phyloP scores from a whole-genome alignment of 2,329 filamentous ascomycete species.

The Fusarium ramigenum region DNA sequence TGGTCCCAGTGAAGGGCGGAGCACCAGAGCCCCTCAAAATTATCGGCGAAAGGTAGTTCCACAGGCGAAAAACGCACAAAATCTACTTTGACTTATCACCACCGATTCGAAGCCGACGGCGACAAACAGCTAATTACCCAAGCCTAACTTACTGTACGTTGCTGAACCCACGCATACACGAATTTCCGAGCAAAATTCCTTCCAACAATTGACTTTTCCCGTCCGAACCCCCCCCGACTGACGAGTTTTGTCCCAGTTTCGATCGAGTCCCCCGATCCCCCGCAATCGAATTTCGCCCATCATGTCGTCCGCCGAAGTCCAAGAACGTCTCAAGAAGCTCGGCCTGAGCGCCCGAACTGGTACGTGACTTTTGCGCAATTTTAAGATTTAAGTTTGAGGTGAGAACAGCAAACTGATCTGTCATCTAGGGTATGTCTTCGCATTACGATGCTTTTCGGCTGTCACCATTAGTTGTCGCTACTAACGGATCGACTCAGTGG shows the following conservation, averaged over 20 bases:
- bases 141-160: conserved; percentile 49
- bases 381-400: neutral
- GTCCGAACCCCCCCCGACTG: conserved; percentile 37
- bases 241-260: conserved; percentile 43
- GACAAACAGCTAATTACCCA: conserved; percentile 50
- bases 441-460: conserved; percentile 18
- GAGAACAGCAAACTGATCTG: conserved; percentile 25
- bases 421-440: conserved; percentile 50
- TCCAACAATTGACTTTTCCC: conserved; percentile 33
- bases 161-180: conserved; percentile 29
- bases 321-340: conserved; percentile 70
- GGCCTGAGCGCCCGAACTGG: conserved; percentile 68
- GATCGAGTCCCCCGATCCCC: conserved; percentile 44
- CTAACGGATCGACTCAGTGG: conserved; percentile 65
- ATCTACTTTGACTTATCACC: conserved; percentile 51
- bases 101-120: conserved; percentile 47
- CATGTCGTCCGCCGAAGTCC: conserved; percentile 60
- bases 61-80: conserved; percentile 57
- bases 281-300: conserved; percentile 48
- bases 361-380: conserved; percentile 57
- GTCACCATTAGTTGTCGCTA: conserved; percentile 35
- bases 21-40: conserved; percentile 29
- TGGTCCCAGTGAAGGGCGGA: conserved; percentile 32
- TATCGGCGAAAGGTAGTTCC: conserved; percentile 52
- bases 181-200: conserved; percentile 12